Evolutionary conservation across 495 filamentous ascomycete genomes (phyloP).

Genomic region (Tuber aestivum): DNA sequence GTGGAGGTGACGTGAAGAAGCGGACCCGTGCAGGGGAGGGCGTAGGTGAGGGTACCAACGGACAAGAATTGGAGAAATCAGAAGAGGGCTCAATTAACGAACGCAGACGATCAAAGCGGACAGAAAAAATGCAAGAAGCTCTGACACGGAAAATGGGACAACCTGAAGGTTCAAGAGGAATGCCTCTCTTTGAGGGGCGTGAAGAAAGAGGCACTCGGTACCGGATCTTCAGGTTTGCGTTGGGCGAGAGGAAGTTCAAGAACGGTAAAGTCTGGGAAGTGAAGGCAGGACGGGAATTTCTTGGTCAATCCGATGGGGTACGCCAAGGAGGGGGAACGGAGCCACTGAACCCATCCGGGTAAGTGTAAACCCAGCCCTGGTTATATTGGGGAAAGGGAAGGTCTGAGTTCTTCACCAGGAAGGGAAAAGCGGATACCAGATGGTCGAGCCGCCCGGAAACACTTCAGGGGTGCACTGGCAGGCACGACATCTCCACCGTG

Average conservation of each 20-base stretch:
- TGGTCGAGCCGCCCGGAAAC: conserved; percentile 19
- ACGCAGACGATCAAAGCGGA: neutral
- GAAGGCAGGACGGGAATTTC: conserved; percentile 8
- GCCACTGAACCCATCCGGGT: conserved; percentile 12
- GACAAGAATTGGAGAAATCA: neutral
- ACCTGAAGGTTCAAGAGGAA: neutral
- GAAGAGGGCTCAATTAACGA: neutral
- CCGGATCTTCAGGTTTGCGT: neutral
- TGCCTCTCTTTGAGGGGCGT: neutral
- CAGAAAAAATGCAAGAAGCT: neutral
- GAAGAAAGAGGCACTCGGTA: neutral
- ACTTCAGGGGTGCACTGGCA: neutral
- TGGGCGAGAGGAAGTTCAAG: conserved; percentile 5
- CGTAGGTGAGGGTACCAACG: neutral
- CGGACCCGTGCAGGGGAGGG: neutral
- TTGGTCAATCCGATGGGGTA: conserved; percentile 16
- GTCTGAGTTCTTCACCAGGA: neutral
- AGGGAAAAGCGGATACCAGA: conserved; percentile 14
- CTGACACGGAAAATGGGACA: neutral
- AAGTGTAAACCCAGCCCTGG: conserved; percentile 12
- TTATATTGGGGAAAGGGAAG: neutral
- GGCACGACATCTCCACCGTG: neutral
- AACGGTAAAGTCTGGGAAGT: conserved; percentile 14
- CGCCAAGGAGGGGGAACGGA: conserved; percentile 12
- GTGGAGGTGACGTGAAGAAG: neutral